Evolutionary conservation across 129 eudicot species (phyloP).

Genomic region (Flaveria bidentis): DNA sequence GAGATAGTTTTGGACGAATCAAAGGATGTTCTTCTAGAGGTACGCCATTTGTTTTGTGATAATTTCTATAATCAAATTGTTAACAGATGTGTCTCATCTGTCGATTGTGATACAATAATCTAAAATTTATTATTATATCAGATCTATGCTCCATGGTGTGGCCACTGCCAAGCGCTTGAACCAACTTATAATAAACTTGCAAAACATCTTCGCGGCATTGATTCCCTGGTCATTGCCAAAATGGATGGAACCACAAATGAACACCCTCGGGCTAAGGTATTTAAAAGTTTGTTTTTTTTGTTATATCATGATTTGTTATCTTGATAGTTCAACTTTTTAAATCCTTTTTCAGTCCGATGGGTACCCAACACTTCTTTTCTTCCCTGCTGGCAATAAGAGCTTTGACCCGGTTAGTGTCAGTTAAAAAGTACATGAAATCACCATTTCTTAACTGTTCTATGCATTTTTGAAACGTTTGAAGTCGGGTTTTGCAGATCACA

Average conservation of each 20-base stretch:
- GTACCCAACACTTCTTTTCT: conserved; percentile 83
- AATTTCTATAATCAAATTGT: background rate
- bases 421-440: conserved; percentile 8
- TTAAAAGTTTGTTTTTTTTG: background rate
- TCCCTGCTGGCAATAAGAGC: conserved; percentile 86
- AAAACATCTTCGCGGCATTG: conserved; percentile 57
- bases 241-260: conserved; percentile 90
- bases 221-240: conserved; percentile 78
- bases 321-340: background rate
- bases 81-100: background rate
- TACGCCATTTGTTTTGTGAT: conserved; percentile 25
- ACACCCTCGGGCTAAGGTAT: conserved; percentile 84
- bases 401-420: conserved; percentile 65
- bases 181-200: conserved; percentile 80
- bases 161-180: conserved; percentile 75
- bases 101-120: conserved; percentile 9
- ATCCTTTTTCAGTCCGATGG: conserved; percentile 66
- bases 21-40: conserved; percentile 98
- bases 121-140: conserved; percentile 10
- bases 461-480: conserved; percentile 1
- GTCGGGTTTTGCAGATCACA: conserved; percentile 49
- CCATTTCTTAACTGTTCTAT: background rate
- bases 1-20: conserved; percentile 92
- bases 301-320: background rate
- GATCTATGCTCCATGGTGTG: conserved; percentile 93